Conservation (phyloP, 495 filamentous ascomycete genomes). For the Stereocaulon alpinum region DNA sequence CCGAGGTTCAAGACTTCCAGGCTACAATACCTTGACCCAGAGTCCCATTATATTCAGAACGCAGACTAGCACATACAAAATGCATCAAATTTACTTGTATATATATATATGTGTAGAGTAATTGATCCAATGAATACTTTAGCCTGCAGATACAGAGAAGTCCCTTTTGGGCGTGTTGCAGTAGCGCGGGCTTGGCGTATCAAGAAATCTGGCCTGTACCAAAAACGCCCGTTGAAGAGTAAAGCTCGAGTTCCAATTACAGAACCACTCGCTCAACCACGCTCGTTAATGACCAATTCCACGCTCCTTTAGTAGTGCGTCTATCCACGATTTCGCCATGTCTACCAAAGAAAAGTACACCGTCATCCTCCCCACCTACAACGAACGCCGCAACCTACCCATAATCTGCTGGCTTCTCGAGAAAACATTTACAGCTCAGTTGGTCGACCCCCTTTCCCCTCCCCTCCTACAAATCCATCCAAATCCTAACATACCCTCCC, state of each 20-base stretch:
- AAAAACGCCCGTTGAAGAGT: no score
- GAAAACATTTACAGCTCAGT: conserved; percentile 81
- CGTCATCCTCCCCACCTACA: conserved; percentile 95
- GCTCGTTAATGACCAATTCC: not conserved
- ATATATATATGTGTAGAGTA: no score
- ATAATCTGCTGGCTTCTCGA: conserved; percentile 91
- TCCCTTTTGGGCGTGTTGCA: no score
- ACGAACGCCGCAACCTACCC: conserved; percentile 92
- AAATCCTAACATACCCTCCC: not conserved
- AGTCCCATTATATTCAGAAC: no score
- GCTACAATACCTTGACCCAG: no score
- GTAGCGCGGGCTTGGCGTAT: not conserved
- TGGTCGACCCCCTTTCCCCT: conserved; percentile 23
- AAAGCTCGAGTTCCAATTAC: not conserved
- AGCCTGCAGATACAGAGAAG: no score
- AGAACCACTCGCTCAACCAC: not conserved
- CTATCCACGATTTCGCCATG: not conserved
- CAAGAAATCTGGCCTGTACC: conserved; percentile 1
- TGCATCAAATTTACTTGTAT: no score
- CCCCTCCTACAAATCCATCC: not conserved
- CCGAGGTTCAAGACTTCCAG: no score
- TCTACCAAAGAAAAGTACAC: conserved; percentile 58
- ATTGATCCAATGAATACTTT: no score
- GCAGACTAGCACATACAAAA: no score
- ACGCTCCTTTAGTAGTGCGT: not conserved